Evolutionary conservation across 495 filamentous ascomycete species (phyloP), one percentile per base, ranked within the genome.

Genomic region (Penicillium cosmopolitanum): DNA sequence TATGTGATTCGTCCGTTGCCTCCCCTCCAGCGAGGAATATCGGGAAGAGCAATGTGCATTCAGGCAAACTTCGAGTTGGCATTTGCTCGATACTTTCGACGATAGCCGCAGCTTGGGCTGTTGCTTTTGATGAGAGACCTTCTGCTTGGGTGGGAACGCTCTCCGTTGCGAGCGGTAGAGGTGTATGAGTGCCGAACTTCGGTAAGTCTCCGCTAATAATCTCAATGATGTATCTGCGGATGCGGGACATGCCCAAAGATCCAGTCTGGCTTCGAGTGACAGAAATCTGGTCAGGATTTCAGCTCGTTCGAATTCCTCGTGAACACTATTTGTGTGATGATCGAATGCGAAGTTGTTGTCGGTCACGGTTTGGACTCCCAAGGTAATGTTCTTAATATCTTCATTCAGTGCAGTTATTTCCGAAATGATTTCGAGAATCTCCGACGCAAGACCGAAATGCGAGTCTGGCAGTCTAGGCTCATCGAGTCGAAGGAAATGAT

Each of bases 41-140:
- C n/a, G 59, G 59, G 40, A 61, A 61, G 15, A 61, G 59, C 31
- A 61, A 51, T 42, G 59, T 57, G 35, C 59, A 61, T 42, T 61
- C 59, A 0, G 59, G 53, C n/a, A 61, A 21, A 47, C 59, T 61
- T 8, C 59, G 36, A 8, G 53, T 61, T 5, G 59, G 59, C 53
- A 61, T 61, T 21, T 53, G 54, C 13, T 56, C 53, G 40, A 61
- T 50, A 38, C 34, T 56, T 1, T 40, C 15, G 11, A 61, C 59
- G 9, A 57, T 51, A 9, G 50, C 36, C 1, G 53, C 59, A 13
- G 56, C 59, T 28, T 61, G 53, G 1, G 18, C 10, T 10, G 40
- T 35, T 5, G 34, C 36, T 16, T 56, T 61, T 4, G 5, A 11
- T 34, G 50, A 61, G 6, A 61, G 19, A 1, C 51, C 42, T 18